phyloP scores from a whole-genome alignment of 23 red algal species.

The Gracilaria domingensis region DNA sequence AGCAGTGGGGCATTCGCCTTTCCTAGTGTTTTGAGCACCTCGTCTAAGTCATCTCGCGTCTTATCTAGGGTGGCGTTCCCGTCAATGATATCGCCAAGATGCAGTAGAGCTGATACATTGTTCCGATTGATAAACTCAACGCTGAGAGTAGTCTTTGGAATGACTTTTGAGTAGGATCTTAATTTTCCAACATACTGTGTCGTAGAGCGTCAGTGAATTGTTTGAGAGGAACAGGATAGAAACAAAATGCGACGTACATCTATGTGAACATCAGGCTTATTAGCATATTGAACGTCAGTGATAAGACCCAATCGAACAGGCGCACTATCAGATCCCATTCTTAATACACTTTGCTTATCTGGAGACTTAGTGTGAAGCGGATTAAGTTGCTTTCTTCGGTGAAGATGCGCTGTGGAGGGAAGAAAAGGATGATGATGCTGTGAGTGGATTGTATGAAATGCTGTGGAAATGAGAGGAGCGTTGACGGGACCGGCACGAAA shows the following conservation, averaged over 20 bases:
- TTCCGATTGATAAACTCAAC: slow-evolving; percentile 1
- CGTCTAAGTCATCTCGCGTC: slow-evolving; percentile 40
- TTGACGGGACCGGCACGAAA: too few relatives aligned
- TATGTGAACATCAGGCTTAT: slow-evolving; percentile 59
- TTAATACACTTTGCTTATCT: too few relatives aligned
- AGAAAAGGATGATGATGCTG: too few relatives aligned
- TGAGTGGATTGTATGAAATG: too few relatives aligned
- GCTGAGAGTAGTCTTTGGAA: slow-evolving; percentile 6
- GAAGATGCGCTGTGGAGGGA: too few relatives aligned
- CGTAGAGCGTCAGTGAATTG: background rate
- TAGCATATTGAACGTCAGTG: slow-evolving; percentile 78
- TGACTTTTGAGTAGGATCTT: slow-evolving; percentile 34
- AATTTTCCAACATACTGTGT: slow-evolving; percentile 6
- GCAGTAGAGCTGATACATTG: slow-evolving; percentile 36
- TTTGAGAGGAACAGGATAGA: background rate
- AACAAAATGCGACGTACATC: slow-evolving; percentile 18
- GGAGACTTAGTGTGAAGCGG: too few relatives aligned
- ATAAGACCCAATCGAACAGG: slow-evolving; percentile 62
- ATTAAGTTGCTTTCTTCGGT: too few relatives aligned
- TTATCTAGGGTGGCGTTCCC: slow-evolving; percentile 43
- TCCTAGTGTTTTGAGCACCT: slow-evolving; percentile 32
- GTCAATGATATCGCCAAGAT: slow-evolving; percentile 88
- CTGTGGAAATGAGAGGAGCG: too few relatives aligned
- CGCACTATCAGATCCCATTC: background rate
- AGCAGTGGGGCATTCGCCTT: slow-evolving; percentile 18